Evolutionary conservation across 2,329 filamentous ascomycete species (phyloP).

Genomic region (Rhinocladiella similis): DNA sequence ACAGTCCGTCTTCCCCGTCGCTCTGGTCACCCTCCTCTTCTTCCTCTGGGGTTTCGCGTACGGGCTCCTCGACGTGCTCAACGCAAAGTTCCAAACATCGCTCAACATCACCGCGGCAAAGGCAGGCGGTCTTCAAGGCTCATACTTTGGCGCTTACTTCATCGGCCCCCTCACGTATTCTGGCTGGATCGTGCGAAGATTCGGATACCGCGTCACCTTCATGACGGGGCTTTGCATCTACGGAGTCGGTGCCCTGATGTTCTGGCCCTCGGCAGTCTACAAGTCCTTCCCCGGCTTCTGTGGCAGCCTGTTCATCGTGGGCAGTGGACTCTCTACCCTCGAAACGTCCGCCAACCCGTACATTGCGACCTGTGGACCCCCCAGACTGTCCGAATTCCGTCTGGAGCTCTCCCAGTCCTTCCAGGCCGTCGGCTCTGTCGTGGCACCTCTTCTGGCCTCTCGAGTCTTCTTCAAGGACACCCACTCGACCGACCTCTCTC

Average conservation of each 20-base stretch:
- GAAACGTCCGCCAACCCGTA: constrained; percentile 79
- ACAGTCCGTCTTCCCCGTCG: constrained; percentile 46
- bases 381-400: constrained; percentile 72
- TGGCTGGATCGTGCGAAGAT: constrained; percentile 65
- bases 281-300: constrained; percentile 74
- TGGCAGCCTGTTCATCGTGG: constrained; percentile 67
- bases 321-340: constrained; percentile 70
- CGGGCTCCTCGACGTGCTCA: constrained; percentile 50
- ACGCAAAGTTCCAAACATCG: constrained; percentile 60
- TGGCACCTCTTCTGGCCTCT: constrained; percentile 72
- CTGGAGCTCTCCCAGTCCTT: constrained; percentile 77
- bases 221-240: constrained; percentile 72
- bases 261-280: constrained; percentile 78
- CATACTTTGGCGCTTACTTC: constrained; percentile 64
- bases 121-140: constrained; percentile 63
- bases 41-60: constrained; percentile 57
- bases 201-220: constrained; percentile 72
- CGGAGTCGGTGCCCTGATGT: constrained; percentile 73
- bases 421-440: constrained; percentile 72
- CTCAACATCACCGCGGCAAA: constrained; percentile 56
- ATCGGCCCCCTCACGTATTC: constrained; percentile 55
- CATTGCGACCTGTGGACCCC: constrained; percentile 74
- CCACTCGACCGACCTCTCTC: constrained; percentile 60
- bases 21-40: constrained; percentile 51
- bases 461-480: constrained; percentile 64